Percentiles rank a stretch among this genome's conserved stretches.
These are phyloP conservation scores for Acanthamoeba sp. DNA, from an alignment of 208 protist genomes.

Conservation along the genomic window DNA sequence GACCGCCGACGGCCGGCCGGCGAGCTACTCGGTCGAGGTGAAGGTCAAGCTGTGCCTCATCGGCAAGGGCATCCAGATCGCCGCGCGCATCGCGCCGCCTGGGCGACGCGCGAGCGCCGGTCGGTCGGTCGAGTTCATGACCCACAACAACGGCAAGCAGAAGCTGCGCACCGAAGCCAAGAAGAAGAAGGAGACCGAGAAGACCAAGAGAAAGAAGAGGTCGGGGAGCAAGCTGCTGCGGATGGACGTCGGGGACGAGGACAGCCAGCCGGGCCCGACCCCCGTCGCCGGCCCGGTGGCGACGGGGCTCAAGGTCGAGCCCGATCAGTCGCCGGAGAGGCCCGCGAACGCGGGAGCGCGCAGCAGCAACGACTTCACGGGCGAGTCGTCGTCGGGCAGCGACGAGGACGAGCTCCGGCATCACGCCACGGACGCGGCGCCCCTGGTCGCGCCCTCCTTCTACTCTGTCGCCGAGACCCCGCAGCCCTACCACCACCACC, in stretches of 20 bases:
- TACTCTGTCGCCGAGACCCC: neutral
- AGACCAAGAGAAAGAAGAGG: neutral
- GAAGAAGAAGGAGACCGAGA: conserved; percentile 29
- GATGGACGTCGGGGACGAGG: neutral
- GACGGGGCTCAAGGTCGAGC: neutral
- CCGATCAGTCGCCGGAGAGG: neutral
- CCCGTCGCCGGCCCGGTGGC: neutral
- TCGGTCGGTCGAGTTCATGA: conserved; percentile 32
- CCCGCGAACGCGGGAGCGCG: no score
- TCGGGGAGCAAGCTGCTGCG: neutral
- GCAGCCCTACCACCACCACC: neutral
- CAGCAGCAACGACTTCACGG: neutral
- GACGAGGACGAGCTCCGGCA: neutral
- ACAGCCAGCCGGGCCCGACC: neutral
- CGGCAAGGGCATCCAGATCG: conserved; percentile 16
- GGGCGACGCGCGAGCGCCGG: neutral
- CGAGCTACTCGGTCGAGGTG: neutral
- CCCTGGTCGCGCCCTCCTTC: neutral
- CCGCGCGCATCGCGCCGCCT: neutral
- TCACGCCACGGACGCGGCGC: neutral
- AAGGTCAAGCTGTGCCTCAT: conserved; percentile 43
- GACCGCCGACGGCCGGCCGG: neutral
- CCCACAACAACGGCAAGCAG: conserved; percentile 64
- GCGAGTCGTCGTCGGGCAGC: neutral
- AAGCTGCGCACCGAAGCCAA: conserved; percentile 59